Conservation (phyloP, 495 filamentous ascomycete species). For the Thozetella sp. region DNA sequence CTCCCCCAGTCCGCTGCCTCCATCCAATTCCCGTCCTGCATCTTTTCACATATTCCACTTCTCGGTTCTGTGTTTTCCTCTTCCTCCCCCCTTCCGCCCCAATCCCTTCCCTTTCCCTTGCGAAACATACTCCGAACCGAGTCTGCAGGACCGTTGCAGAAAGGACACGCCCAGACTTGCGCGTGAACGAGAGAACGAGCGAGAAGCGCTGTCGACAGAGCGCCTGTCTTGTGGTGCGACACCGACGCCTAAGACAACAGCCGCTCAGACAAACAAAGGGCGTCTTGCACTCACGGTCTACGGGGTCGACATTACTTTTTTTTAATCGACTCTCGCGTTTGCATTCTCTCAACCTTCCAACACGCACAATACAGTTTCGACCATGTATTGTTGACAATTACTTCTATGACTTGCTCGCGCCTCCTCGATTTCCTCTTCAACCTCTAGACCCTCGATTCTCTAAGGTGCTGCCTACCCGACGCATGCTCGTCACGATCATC, state of each 20-base stretch:
- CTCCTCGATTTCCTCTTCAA: background rate
- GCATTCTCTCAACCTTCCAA: background rate
- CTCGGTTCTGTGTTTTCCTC: too few relatives aligned
- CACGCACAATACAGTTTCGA: background rate
- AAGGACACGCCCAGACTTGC: background rate
- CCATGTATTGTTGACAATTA: conserved; percentile 1
- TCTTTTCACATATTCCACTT: background rate
- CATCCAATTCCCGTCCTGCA: background rate
- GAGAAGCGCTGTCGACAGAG: background rate
- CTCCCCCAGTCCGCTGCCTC: background rate
- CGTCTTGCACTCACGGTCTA: conserved; percentile 1
- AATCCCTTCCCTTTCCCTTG: conserved; percentile 1
- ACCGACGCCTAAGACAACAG: background rate
- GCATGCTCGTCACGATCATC: too few relatives aligned
- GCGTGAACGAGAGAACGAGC: background rate
- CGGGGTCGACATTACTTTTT: background rate
- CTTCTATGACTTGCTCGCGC: background rate
- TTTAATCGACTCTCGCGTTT: background rate
- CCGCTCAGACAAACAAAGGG: conserved; percentile 1
- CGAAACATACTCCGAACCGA: background rate
- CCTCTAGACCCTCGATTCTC: background rate
- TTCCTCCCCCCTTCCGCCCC: background rate
- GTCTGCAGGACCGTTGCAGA: background rate
- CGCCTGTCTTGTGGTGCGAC: background rate
- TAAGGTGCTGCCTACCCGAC: too few relatives aligned